Percentiles rank a stretch among this genome's conserved stretches.
Conservation (phyloP, 2,329 filamentous ascomycete species). For the Elsinoe ampelina region DNA sequence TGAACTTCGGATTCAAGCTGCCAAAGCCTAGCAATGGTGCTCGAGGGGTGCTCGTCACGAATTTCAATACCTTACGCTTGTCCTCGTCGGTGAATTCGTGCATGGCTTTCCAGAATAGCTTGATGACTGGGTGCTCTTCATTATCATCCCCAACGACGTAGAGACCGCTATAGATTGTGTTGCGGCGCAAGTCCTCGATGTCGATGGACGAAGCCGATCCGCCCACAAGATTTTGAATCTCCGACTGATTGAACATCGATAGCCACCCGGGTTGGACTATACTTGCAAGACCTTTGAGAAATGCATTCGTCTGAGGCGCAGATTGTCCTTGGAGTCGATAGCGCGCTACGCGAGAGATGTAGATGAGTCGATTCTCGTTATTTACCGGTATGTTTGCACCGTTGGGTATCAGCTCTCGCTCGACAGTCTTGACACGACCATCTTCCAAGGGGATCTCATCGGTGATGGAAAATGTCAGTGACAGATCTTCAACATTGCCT, state of each 20-base stretch:
- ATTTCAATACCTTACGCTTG: slow-evolving; percentile 79
- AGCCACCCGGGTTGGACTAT: slow-evolving; percentile 92
- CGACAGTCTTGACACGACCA: slow-evolving; percentile 49
- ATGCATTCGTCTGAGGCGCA: slow-evolving; percentile 71
- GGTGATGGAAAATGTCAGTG: slow-evolving; percentile 80
- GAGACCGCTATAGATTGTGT: slow-evolving; percentile 80
- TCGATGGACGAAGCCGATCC: slow-evolving; percentile 81
- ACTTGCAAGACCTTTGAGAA: slow-evolving; percentile 72
- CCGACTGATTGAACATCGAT: slow-evolving; percentile 95
- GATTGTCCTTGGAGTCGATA: slow-evolving; percentile 79
- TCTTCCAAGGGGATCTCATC: slow-evolving; percentile 47
- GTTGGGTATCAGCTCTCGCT: slow-evolving; percentile 64
- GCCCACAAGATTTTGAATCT: slow-evolving; percentile 86
- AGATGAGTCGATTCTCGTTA: slow-evolving; percentile 86
- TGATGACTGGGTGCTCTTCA: slow-evolving; percentile 73
- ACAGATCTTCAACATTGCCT: slow-evolving; percentile 70
- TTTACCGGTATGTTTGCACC: slow-evolving; percentile 73
- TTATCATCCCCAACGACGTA: slow-evolving; percentile 86
- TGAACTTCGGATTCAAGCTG: slow-evolving; percentile 76
- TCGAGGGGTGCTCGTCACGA: slow-evolving; percentile 86
- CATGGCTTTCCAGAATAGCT: slow-evolving; percentile 90
- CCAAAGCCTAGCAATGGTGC: slow-evolving; percentile 84
- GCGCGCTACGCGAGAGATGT: slow-evolving; percentile 82
- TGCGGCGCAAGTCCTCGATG: slow-evolving; percentile 69
- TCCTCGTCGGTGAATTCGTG: slow-evolving; percentile 64